Base-by-base conservation (phyloP, 1,139 yeast species). In the Eremothecium coryli region DNA sequence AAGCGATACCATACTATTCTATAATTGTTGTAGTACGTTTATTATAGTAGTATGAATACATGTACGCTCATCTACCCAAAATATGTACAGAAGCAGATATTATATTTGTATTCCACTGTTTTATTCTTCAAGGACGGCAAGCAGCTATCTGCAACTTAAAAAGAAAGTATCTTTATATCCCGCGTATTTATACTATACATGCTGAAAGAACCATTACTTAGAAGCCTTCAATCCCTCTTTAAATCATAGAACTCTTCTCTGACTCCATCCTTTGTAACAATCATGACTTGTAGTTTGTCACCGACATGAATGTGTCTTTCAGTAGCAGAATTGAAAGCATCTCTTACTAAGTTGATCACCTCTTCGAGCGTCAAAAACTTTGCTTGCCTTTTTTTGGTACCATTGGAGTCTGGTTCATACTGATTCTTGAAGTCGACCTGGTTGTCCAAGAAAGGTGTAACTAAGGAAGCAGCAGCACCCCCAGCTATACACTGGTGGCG, bases 301-400 rank as follows among this genome's bases (percentile, higher is more conserved):
- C 98, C 98, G 35, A 90, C 97, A 51, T 88, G 93, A 50, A 90
- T 90, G 60, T 93, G 97, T 68, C 98, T 82, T 64, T 90, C 98
- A 17, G 97, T 88, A 21, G 96, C 98, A 5, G 95, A 84, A 11
- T 86, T 71, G 56, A 90, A 90, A 5, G 98, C 95, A 62, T 90
- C 98, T 56, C 77, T 78, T 26, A 90, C 96, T 45, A 90, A 66
- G 49, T 77, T 72, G 51, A 90, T 65, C 16, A 86, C 96, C 61
- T 88, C 95, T 2, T 85, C 95, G 46, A 86, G 68, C 29, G 71
- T 61, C 56, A 90, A 68, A 51, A 71, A 82, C 50, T 76, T 69
- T 44, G 78, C 57, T 29, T 70, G 72, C 54, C 64, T 75, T 58
- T 75, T 79, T 38, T 68, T 67, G 12, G 68, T 72, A 16, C 88